Evolutionary conservation across 257 asterid genomes (phyloP).

Genomic region (Solanum peruvianum): DNA sequence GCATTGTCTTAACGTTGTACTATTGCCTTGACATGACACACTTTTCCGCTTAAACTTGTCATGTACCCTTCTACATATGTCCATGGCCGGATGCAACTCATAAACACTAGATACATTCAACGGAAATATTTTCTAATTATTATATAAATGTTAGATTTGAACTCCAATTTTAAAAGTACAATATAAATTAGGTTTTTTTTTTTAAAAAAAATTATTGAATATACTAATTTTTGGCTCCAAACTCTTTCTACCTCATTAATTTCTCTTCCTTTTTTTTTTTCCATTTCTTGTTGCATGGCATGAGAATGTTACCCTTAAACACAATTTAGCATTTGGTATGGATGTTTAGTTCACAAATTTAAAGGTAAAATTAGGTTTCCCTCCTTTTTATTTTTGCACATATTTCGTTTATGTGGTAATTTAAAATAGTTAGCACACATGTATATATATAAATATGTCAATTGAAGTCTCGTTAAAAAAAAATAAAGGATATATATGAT

Average conservation of each 20-base stretch:
- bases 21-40: background rate
- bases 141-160: background rate
- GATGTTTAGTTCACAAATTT: background rate
- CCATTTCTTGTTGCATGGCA: background rate
- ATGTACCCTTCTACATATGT: background rate
- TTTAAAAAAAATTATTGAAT: no score
- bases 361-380: background rate
- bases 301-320: background rate
- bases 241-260: background rate
- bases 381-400: background rate
- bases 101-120: background rate
- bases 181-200: background rate
- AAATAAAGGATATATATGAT: background rate
- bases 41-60: background rate
- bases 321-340: background rate
- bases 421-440: background rate
- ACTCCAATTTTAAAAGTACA: background rate
- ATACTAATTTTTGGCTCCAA: background rate
- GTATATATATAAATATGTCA: background rate
- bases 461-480: background rate
- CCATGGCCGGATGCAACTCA: background rate
- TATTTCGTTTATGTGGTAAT: background rate
- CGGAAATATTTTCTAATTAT: background rate
- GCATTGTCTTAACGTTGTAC: background rate
- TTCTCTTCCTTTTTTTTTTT: background rate